Evolutionary conservation across 495 filamentous ascomycete genomes (phyloP).

Genomic region (Xylaria cubensis): DNA sequence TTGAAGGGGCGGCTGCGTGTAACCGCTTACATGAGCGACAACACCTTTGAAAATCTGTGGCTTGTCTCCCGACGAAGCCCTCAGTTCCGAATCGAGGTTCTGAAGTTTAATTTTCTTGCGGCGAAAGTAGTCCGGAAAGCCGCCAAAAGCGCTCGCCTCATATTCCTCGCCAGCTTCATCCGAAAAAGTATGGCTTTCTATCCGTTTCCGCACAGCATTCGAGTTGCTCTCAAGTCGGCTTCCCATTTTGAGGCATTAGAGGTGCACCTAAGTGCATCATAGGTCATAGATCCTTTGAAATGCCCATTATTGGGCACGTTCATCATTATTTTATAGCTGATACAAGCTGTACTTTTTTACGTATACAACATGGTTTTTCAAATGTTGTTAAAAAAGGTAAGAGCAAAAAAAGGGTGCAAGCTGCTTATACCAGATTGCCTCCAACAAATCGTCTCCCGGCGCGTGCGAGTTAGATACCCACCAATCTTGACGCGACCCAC

Average conservation of each 20-base stretch:
- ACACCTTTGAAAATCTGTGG: slow-evolving; percentile 88
- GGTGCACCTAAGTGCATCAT: slow-evolving; percentile 18
- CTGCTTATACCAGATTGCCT: neutral
- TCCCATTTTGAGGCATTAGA: slow-evolving; percentile 66
- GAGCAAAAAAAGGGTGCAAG: neutral
- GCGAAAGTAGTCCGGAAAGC: slow-evolving; percentile 87
- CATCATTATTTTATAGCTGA: slow-evolving; percentile 5
- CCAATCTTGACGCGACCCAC: slow-evolving; percentile 2
- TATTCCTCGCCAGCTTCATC: slow-evolving; percentile 91
- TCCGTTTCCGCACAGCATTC: slow-evolving; percentile 78
- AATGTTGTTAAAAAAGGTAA: neutral
- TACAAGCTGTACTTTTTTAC: neutral
- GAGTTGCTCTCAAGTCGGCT: slow-evolving; percentile 80
- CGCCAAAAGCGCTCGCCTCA: slow-evolving; percentile 82
- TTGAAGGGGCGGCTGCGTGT: slow-evolving; percentile 88
- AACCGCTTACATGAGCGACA: slow-evolving; percentile 89
- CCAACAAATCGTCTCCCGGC: neutral
- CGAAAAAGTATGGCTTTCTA: slow-evolving; percentile 68
- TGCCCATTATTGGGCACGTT: slow-evolving; percentile 20
- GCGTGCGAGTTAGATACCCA: neutral
- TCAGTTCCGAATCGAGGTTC: slow-evolving; percentile 85
- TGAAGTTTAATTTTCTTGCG: slow-evolving; percentile 96
- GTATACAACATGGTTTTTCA: neutral
- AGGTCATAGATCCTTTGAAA: slow-evolving; percentile 28
- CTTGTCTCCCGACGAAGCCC: slow-evolving; percentile 66